Evolutionary conservation across 495 filamentous ascomycete species (phyloP).

Genomic region (Daldinia bambusicola): DNA sequence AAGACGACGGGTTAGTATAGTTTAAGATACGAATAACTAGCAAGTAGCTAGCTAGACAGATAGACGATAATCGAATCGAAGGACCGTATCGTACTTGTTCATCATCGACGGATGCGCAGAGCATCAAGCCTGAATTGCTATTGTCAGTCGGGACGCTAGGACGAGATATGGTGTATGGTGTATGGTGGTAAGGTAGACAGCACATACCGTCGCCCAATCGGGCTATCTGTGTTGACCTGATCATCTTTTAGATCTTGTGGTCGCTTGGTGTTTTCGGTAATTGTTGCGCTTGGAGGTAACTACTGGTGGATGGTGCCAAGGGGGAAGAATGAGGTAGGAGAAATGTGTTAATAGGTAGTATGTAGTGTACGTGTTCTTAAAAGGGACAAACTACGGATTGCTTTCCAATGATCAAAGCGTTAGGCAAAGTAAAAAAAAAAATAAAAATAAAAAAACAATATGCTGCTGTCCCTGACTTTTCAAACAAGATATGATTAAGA

Average conservation of each 20-base stretch:
- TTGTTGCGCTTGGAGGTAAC: neutral
- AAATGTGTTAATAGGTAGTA: conserved; percentile 1
- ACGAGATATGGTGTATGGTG: neutral
- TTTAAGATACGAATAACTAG: neutral
- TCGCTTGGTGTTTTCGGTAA: neutral
- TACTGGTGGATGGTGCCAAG: neutral
- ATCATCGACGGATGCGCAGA: conserved; percentile 95
- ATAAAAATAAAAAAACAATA: neutral
- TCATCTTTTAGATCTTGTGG: conserved; percentile 67
- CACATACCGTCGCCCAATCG: conserved; percentile 82
- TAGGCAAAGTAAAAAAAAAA: neutral
- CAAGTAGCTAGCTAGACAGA: neutral
- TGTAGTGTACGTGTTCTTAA: conserved; percentile 37
- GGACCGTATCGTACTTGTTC: conserved; percentile 66
- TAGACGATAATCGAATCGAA: too few species aligned
- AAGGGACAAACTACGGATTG: conserved; percentile 14
- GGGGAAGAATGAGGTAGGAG: neutral
- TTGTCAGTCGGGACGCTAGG: conserved; percentile 30
- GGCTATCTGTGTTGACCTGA: conserved; percentile 93
- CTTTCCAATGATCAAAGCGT: neutral
- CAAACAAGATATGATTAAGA: too few species aligned
- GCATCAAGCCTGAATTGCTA: conserved; percentile 76
- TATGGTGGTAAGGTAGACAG: conserved; percentile 4
- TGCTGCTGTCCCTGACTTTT: neutral
- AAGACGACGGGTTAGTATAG: neutral